A percentile compares a stretch with the other conserved stretches of the same genome.
These are phyloP conservation scores for Monosporascus sp. DNA, from an alignment of 2,329 filamentous ascomycete species.

Conservation along the genomic window DNA sequence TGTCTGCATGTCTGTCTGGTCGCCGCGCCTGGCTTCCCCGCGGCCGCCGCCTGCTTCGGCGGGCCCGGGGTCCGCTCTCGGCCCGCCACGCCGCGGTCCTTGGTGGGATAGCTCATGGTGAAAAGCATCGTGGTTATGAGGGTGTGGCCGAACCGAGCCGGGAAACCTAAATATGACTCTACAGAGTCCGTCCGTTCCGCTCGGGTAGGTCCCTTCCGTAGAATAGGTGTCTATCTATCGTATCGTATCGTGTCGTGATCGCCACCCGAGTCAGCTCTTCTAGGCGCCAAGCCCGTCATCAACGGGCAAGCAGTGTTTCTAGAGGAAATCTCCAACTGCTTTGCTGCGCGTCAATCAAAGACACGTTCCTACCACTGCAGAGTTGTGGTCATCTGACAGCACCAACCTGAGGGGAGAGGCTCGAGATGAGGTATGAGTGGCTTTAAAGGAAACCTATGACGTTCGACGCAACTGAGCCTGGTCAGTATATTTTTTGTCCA, in stretches of 20 bases:
- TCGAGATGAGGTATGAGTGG: neutral
- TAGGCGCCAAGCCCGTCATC: too few species aligned
- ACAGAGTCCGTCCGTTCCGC: neutral
- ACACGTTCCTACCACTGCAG: neutral
- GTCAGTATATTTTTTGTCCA: neutral
- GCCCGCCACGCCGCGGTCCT: neutral
- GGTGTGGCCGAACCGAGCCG: neutral
- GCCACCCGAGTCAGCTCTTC: too few species aligned
- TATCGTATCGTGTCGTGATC: too few species aligned
- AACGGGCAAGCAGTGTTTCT: neutral
- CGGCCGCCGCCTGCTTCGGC: constrained; percentile 2
- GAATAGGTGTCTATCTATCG: too few species aligned
- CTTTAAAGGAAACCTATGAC: too few species aligned
- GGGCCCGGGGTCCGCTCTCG: neutral
- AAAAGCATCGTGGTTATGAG: constrained; percentile 9
- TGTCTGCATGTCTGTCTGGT: neutral
- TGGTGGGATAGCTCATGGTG: constrained; percentile 10
- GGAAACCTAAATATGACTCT: neutral
- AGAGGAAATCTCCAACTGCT: too few species aligned
- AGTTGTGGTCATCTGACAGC: neutral
- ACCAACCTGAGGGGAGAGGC: neutral
- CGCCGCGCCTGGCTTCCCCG: neutral
- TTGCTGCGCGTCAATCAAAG: too few species aligned
- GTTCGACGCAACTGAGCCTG: too few species aligned
- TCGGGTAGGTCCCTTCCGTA: too few species aligned